phyloP scores from a whole-genome alignment of 805 yeast species.

The Kuraishia floccosa region DNA sequence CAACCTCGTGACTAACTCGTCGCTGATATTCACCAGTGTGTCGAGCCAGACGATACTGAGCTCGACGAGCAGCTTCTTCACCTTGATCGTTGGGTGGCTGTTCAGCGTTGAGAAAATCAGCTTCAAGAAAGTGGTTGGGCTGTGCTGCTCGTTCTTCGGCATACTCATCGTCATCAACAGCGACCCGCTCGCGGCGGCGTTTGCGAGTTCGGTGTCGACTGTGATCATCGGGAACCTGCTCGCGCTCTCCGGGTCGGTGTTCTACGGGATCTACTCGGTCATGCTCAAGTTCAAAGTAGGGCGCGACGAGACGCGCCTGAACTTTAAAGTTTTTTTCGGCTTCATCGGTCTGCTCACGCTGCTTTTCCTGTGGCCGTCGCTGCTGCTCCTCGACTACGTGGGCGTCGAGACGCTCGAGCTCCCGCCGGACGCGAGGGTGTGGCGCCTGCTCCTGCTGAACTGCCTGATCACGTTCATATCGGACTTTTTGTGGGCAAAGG shows the following conservation, averaged over 20 bases:
- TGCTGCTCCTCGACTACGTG: conserved; percentile 49
- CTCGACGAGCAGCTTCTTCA: conserved; percentile 89
- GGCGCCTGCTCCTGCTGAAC: conserved; percentile 47
- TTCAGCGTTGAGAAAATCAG: conserved; percentile 64
- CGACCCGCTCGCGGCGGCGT: conserved; percentile 30
- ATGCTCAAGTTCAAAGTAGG: conserved; percentile 63
- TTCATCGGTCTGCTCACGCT: conserved; percentile 84
- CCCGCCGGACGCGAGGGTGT: conserved; percentile 45
- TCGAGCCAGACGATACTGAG: conserved; percentile 91
- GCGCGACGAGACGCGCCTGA: conserved; percentile 62
- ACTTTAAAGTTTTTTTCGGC: conserved; percentile 87
- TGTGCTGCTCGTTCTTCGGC: conserved; percentile 65
- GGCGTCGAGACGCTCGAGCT: conserved; percentile 64
- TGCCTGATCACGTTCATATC: conserved; percentile 73
- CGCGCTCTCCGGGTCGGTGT: conserved; percentile 78
- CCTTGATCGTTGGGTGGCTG: conserved; percentile 69
- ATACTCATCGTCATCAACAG: conserved; percentile 67
- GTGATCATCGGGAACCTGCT: conserved; percentile 59
- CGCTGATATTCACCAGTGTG: conserved; percentile 80
- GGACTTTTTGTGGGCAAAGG: conserved; percentile 93
- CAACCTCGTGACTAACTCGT: conserved; percentile 80
- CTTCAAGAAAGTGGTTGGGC: conserved; percentile 53
- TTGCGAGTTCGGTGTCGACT: conserved; percentile 5
- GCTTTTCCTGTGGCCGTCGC: conserved; percentile 71
- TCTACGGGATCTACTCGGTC: conserved; percentile 87